Base-by-base conservation (phyloP, 2,329 filamentous ascomycete genomes). In the Botrytis byssoidea region DNA sequence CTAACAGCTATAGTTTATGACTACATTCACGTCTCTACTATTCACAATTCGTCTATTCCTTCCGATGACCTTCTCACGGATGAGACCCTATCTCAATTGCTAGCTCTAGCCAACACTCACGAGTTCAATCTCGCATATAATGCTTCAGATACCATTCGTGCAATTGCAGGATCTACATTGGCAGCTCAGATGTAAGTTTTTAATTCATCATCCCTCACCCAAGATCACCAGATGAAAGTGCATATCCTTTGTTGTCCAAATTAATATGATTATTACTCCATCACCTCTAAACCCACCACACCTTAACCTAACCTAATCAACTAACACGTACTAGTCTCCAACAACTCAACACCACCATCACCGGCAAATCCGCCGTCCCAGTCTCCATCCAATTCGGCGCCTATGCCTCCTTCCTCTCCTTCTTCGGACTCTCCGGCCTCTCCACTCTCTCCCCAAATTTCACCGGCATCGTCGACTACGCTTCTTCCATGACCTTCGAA, bases 101-200 rank as follows among this genome's bases (percentile, higher is more conserved):
- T 88, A 78, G 87, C 88, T n/a, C 89, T 96, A 46, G 94, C 95
- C 77, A 90, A 95, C 81, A 84, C 85, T 74, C 93, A 96, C 82
- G 92, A 98, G 82, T 97, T 88, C 85, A 91, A 91, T 79, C 89
- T 96, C 22, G 93, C 93, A 71, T 97, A 92, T 88, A 95, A 97
- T 84, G 83, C 85, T 76, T 92, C 90, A 83, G 93, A 95, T 79
- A 84, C 87, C 63, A 85, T 87, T 77, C 87, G 88, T 71, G 86
- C 89, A 77, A 85, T 91, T 76, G 85, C 86, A 4, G 89, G 88
- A 75, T 83, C 86, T 73, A 87, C 89, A 37, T 84, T 91, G 4
- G 88, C 87, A 2, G 87, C 85, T 61, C 85, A 89, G 80, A 82
- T 90, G 77, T 78, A 73, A 75, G 70, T 69, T 22, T 12, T 25